A percentile compares a stretch with the other conserved stretches of the same genome.
These are phyloP conservation scores for Nigrospora oryzae DNA, from an alignment of 2,329 filamentous ascomycete genomes.

Conservation along the genomic window DNA sequence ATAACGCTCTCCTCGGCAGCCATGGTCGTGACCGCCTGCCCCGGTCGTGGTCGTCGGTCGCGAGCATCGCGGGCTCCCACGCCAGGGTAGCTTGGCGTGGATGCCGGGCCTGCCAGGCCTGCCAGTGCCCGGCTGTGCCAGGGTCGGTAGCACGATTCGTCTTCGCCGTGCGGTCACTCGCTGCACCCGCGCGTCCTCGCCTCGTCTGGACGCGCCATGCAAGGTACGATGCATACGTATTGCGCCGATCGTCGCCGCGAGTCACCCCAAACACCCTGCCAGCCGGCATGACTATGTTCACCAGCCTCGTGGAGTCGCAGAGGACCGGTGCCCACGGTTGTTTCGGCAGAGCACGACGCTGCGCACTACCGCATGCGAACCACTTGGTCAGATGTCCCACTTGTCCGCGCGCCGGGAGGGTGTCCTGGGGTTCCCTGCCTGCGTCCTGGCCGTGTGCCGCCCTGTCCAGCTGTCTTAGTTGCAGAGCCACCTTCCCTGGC, in stretches of 20 bases:
- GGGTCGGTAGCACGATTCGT: not conserved
- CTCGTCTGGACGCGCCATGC: not conserved
- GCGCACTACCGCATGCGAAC: too few species aligned
- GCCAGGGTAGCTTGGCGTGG: too few species aligned
- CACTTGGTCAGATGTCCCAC: slow-evolving; percentile 1
- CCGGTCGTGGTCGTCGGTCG: too few species aligned
- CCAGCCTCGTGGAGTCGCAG: slow-evolving; percentile 2
- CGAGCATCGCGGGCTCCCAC: too few species aligned
- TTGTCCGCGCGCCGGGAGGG: not conserved
- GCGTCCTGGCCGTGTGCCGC: not conserved
- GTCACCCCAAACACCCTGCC: not conserved
- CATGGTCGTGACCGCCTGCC: too few species aligned
- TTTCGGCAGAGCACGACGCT: too few species aligned
- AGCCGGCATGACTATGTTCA: slow-evolving; percentile 1
- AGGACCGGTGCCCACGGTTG: too few species aligned
- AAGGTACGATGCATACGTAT: slow-evolving; percentile 2
- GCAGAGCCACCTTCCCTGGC: not conserved
- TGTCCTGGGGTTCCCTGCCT: not conserved
- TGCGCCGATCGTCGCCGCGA: slow-evolving; percentile 1
- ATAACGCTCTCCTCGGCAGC: too few species aligned
- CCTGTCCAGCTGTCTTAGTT: not conserved
- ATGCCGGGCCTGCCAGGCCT: too few species aligned
- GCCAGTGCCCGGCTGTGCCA: too few species aligned
- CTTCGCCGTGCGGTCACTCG: not conserved
- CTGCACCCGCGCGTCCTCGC: not conserved